Base-by-base conservation (phyloP, 176 grass and related monocot species). In the Juncus effusus region DNA sequence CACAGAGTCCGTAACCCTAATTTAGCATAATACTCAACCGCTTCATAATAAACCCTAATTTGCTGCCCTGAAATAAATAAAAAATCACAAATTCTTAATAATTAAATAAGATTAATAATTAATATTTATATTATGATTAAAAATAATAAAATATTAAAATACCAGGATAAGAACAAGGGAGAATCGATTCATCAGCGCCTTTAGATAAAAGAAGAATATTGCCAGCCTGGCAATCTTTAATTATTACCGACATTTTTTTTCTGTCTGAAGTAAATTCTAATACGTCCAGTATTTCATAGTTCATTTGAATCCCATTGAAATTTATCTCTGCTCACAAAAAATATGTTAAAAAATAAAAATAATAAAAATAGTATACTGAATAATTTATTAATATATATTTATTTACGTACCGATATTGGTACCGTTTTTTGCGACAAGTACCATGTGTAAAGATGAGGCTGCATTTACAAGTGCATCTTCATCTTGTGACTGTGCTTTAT, bases 381-480 rank as follows among this genome's bases (percentile, higher is more conserved):
- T 10, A 41, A 58, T 42, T 45, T 14, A 59, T 58, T 6, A 42
- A 56, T 55, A 56, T 45, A 59, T 54, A 51, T 57, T 38, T 53
- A 59, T 56, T 72, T 72, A 74, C 74, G 35, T 86, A 88, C 93
- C 93, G 68, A 90, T 60, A 67, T 44, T 86, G 61, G 66, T 86
- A 71, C 93, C 82, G 68, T 84, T 89, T 83, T 84, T 97, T 70
- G 67, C 81, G 37, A 97, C 71, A 56, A 97, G 88, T 42, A 86
- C 79, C 82, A 91, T 88, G 81, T 92, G 93, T 67, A 97, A 86
- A 77, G 62, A 73, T 64, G 85, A 85, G 69, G 88, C 85, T 3
- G 85, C 93, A 64, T 89, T 91, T 67, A 97, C 93, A 74, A 97
- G 93, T 72, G 93, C 93, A 83, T 97, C 93, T 81, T 97, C 93